A percentile compares a stretch with the other conserved stretches of the same genome.
phyloP scores from a whole-genome alignment of 2,329 filamentous ascomycete genomes.

The Atkinsonella hypoxylon region DNA sequence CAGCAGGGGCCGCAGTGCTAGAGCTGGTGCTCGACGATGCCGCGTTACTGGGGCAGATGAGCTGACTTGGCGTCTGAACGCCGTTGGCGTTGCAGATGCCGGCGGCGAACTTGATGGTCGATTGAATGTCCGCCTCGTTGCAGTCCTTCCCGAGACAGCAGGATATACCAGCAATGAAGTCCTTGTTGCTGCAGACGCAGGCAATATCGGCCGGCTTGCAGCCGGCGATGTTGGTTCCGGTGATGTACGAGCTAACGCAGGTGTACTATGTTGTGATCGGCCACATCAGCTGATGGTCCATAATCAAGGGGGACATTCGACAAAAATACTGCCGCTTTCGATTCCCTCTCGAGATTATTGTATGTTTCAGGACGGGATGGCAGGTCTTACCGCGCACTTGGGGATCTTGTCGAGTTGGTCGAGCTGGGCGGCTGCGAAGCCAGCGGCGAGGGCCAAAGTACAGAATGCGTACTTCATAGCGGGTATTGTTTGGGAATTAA shows the following conservation, averaged over 20 bases:
- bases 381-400: conserved; percentile 15
- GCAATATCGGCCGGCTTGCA: conserved; percentile 26
- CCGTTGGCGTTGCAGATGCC: conserved; percentile 25
- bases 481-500: not conserved
- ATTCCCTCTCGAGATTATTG: not conserved
- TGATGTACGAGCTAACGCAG: conserved; percentile 21
- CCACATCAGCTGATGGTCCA: not conserved
- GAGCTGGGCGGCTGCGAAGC: conserved; percentile 23
- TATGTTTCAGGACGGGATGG: not conserved
- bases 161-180: conserved; percentile 28
- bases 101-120: conserved; percentile 25
- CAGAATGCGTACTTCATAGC: conserved; percentile 25
- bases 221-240: conserved; percentile 22
- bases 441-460: conserved; percentile 18
- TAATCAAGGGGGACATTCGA: not conserved
- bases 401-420: conserved; percentile 18
- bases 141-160: conserved; percentile 29
- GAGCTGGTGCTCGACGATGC: conserved; percentile 7
- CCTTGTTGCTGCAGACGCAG: conserved; percentile 29
- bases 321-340: not conserved
- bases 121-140: conserved; percentile 18
- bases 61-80: conserved; percentile 23
- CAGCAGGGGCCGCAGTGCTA: not conserved
- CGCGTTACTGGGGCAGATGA: conserved; percentile 20
- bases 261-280: conserved; percentile 14